Conservation (phyloP, 1,284 basidiomycete species). For the Jaminaea rosea region DNA sequence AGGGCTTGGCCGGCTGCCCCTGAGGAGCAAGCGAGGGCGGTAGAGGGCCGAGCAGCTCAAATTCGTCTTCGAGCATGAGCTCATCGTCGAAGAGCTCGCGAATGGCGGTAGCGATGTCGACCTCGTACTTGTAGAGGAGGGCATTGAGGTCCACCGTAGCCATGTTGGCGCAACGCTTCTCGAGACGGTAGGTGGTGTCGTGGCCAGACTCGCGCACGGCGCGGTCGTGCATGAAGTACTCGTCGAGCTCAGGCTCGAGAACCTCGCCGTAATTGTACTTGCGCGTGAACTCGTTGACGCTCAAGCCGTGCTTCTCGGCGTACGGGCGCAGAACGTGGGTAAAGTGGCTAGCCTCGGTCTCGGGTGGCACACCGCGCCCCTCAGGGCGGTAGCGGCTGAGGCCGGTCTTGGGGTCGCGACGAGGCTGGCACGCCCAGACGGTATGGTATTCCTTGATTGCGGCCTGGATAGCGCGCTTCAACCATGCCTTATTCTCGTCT, state of each 20-base stretch:
- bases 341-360: conserved; percentile 96
- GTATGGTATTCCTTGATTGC: conserved; percentile 98
- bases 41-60: conserved; percentile 48
- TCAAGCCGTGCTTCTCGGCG: conserved; percentile 82
- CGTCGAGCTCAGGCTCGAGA: conserved; percentile 80
- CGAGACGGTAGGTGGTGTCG: conserved; percentile 93
- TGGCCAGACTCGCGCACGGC: conserved; percentile 75
- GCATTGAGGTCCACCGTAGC: conserved; percentile 93
- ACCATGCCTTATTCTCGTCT: conserved; percentile 73
- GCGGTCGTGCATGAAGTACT: conserved; percentile 95
- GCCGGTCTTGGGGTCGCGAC: conserved; percentile 84
- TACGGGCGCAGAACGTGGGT: conserved; percentile 93
- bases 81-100: conserved; percentile 86
- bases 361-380: conserved; percentile 91
- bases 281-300: conserved; percentile 94
- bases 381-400: conserved; percentile 86
- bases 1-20: conserved; percentile 49
- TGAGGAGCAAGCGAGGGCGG: conserved; percentile 14
- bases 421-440: conserved; percentile 86
- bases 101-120: conserved; percentile 58
- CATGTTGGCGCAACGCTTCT: conserved; percentile 83
- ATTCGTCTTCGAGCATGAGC: conserved; percentile 83
- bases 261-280: conserved; percentile 80
- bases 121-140: conserved; percentile 59
- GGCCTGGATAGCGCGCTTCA: conserved; percentile 86